Evolutionary conservation across 441 rosid genomes (phyloP).

Genomic region (Francoa sonchifolia): DNA sequence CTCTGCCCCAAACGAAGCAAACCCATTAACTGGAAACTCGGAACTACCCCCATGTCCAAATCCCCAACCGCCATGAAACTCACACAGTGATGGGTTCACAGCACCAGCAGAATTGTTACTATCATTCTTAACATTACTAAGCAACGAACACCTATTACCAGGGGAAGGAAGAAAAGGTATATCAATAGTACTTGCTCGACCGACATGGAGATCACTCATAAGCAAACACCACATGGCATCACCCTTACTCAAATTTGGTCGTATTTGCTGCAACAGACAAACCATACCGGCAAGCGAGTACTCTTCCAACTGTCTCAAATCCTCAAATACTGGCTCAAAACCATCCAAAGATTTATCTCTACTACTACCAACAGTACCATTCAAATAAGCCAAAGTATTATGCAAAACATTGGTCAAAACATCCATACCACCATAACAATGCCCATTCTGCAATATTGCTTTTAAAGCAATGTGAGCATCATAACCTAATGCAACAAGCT

Average conservation of each 20-base stretch:
- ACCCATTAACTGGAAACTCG: conserved; percentile 38
- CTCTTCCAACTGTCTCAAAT: conserved; percentile 70
- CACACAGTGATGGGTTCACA: conserved; percentile 47
- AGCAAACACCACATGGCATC: conserved; percentile 98
- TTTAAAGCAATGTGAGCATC: conserved; percentile 56
- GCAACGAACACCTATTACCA: conserved; percentile 19
- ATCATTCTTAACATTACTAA: conserved; percentile 21
- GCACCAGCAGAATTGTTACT: conserved; percentile 25
- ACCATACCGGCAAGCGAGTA: conserved; percentile 72
- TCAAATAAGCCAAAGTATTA: conserved; percentile 67
- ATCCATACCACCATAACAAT: conserved; percentile 83
- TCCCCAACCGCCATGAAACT: conserved; percentile 87
- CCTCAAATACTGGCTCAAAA: conserved; percentile 41
- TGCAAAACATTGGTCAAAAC: conserved; percentile 64
- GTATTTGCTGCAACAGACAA: conserved; percentile 72
- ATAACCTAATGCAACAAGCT: conserved; percentile 59
- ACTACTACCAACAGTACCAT: conserved; percentile 19
- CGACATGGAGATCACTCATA: conserved; percentile 83
- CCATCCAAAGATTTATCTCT: conserved; percentile 35
- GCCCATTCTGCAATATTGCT: conserved; percentile 63
- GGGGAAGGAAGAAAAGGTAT: conserved; percentile 30
- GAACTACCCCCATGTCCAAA: conserved; percentile 48
- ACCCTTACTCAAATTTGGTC: conserved; percentile 73
- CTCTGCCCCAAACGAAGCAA: conserved; percentile 32
- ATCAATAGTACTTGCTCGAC: conserved; percentile 60